phyloP scores from a whole-genome alignment of 2,329 filamentous ascomycete genomes.

The Penicillium rolfsii region DNA sequence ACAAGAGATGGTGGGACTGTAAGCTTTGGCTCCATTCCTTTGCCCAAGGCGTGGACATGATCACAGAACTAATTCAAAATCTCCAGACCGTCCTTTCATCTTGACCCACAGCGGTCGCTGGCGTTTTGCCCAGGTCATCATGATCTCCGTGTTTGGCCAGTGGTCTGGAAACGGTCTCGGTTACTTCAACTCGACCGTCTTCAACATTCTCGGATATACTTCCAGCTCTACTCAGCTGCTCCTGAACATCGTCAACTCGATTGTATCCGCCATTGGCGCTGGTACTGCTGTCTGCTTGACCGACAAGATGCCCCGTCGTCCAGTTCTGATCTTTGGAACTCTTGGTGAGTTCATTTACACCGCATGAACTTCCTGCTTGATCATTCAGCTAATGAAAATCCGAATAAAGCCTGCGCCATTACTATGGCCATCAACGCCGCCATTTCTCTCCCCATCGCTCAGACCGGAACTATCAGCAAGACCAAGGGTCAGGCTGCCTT shows the following conservation, averaged over 20 bases:
- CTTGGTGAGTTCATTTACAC: conserved; percentile 28
- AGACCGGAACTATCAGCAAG: conserved; percentile 35
- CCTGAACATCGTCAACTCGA: conserved; percentile 54
- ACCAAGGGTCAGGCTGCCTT: conserved; percentile 50
- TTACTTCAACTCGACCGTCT: conserved; percentile 57
- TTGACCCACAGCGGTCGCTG: conserved; percentile 52
- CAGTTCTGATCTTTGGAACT: conserved; percentile 52
- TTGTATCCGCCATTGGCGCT: conserved; percentile 52
- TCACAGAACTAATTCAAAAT: neutral
- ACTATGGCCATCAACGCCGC: conserved; percentile 53
- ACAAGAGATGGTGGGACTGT: conserved; percentile 55
- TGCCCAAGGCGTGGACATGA: neutral
- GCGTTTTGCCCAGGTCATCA: conserved; percentile 54
- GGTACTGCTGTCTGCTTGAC: conserved; percentile 49
- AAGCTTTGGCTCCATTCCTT: conserved; percentile 22
- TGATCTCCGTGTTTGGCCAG: conserved; percentile 57
- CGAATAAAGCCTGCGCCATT: conserved; percentile 39
- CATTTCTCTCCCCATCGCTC: conserved; percentile 45
- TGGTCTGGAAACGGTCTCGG: conserved; percentile 57
- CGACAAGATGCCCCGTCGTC: conserved; percentile 54
- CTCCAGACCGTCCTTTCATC: conserved; percentile 51
- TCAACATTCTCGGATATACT: conserved; percentile 37
- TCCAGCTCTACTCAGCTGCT: conserved; percentile 45
- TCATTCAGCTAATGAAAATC: neutral
- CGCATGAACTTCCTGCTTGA: neutral